phyloP scores from a whole-genome alignment of 257 asterid species.

The Eucommia ulmoides region DNA sequence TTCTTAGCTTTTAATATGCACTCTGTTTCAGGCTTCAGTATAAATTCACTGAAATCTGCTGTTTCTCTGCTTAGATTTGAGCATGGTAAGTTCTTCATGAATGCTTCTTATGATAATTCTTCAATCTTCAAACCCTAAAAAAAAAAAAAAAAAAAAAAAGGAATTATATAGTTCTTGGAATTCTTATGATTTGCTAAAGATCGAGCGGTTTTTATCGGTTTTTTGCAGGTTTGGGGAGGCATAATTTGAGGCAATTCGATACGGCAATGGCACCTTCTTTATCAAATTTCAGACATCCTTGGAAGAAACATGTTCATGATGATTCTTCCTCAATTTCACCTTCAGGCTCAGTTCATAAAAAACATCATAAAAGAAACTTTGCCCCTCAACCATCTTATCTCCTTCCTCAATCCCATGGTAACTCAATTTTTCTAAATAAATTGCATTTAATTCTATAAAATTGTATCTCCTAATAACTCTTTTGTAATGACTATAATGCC shows the following conservation, averaged over 20 bases:
- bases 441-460: neutral
- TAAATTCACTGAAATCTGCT: no score
- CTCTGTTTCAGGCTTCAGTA: no score
- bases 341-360: slow-evolving; percentile 14
- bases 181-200: neutral
- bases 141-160: neutral
- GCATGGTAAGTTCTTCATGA: neutral
- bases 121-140: slow-evolving; percentile 21
- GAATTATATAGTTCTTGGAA: neutral
- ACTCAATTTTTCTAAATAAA: neutral
- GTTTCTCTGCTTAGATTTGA: neutral
- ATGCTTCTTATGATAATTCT: slow-evolving; percentile 10
- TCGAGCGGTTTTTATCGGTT: slow-evolving; percentile 3
- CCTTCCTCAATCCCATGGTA: slow-evolving; percentile 9
- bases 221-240: slow-evolving; percentile 25
- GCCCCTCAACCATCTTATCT: slow-evolving; percentile 26
- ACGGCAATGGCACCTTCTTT: slow-evolving; percentile 20
- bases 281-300: slow-evolving; percentile 17
- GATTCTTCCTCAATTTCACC: slow-evolving; percentile 22
- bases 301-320: slow-evolving; percentile 16
- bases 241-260: slow-evolving; percentile 10
- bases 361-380: slow-evolving; percentile 25
- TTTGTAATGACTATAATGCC: slow-evolving; percentile 6
- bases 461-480: neutral
- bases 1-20: neutral